Conservation (phyloP, 495 filamentous ascomycete species). For the Neurospora discreta region DNA sequence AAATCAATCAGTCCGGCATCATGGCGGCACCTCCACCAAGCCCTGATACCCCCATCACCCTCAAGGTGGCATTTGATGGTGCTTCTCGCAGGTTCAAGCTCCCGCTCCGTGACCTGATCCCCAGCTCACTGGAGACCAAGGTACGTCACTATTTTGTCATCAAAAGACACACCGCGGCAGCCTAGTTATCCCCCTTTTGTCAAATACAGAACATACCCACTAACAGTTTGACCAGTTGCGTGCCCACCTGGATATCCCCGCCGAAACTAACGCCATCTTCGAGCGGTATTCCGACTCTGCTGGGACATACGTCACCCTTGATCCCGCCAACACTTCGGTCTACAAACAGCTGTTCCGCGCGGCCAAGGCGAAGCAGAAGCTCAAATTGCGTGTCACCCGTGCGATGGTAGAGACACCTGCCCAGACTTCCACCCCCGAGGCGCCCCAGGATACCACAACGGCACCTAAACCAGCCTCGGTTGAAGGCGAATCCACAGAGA, state of each 20-base stretch:
- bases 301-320: conserved; percentile 64
- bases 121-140: conserved; percentile 68
- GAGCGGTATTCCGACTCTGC: conserved; percentile 97
- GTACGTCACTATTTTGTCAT: conserved; percentile 42
- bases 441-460: not conserved
- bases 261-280: conserved; percentile 56
- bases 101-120: conserved; percentile 71
- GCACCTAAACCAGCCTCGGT: conserved; percentile 18
- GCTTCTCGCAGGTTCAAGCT: conserved; percentile 77
- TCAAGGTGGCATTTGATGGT: conserved; percentile 73
- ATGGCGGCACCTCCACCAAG: not conserved
- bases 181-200: not conserved
- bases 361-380: conserved; percentile 96
- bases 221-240: conserved; percentile 53
- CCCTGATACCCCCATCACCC: conserved; percentile 64
- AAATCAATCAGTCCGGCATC: not conserved
- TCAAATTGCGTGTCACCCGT: conserved; percentile 67
- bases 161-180: not conserved
- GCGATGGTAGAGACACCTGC: not conserved
- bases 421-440: not conserved
- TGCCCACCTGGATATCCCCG: conserved; percentile 56
- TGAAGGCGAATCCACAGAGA: conserved; percentile 3
- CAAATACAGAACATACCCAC: not conserved
- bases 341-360: conserved; percentile 97
- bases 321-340: conserved; percentile 63